phyloP scores from a whole-genome alignment of 805 yeast species.

The Tetrapisispora fleetii region DNA sequence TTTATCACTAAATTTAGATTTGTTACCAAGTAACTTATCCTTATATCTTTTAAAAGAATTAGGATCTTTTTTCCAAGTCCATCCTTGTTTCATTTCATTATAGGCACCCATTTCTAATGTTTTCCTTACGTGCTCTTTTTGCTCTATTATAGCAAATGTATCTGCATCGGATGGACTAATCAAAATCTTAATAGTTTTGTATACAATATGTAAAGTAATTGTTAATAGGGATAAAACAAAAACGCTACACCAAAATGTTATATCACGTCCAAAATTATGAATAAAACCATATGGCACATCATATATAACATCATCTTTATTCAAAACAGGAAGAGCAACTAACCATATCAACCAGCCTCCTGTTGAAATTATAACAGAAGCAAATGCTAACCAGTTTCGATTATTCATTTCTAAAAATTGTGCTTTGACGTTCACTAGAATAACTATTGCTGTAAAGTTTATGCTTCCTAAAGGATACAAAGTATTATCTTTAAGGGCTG shows the following conservation, averaged over 20 bases:
- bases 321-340: constrained; percentile 61
- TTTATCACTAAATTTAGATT: background rate
- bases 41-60: constrained; percentile 25
- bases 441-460: constrained; percentile 60
- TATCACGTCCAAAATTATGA: constrained; percentile 66
- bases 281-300: constrained; percentile 63
- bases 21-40: constrained; percentile 9
- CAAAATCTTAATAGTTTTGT: constrained; percentile 46
- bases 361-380: constrained; percentile 58
- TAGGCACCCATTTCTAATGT: constrained; percentile 65
- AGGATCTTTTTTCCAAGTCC: constrained; percentile 55
- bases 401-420: constrained; percentile 74
- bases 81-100: constrained; percentile 65
- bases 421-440: constrained; percentile 66
- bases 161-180: constrained; percentile 68
- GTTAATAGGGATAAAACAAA: constrained; percentile 50
- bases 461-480: constrained; percentile 75
- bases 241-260: constrained; percentile 79
- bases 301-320: constrained; percentile 45
- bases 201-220: constrained; percentile 52
- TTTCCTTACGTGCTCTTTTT: constrained; percentile 53
- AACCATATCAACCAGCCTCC: constrained; percentile 87
- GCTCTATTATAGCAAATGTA: constrained; percentile 67
- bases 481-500: constrained; percentile 60
- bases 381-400: constrained; percentile 56